phyloP scores from a whole-genome alignment of 192 early-diverging fungal species.

The Umbelopsis vinacea region DNA sequence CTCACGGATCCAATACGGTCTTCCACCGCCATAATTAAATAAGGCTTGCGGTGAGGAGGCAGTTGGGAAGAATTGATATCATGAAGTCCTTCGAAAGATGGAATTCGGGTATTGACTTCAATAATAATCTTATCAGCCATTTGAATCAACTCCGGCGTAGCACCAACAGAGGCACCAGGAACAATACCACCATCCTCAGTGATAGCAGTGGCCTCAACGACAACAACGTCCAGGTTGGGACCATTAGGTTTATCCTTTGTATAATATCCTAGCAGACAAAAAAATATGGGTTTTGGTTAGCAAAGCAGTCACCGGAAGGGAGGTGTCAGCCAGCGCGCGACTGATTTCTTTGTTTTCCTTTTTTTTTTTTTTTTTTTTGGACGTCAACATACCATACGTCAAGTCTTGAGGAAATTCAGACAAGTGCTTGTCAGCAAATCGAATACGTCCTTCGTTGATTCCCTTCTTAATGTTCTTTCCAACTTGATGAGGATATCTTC shows the following conservation, averaged over 20 bases:
- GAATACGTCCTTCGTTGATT: slow-evolving; percentile 45
- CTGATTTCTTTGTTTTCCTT: neutral
- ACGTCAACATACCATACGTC: slow-evolving; percentile 35
- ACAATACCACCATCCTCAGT: slow-evolving; percentile 48
- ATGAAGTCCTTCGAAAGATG: slow-evolving; percentile 49
- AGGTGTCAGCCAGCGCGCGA: neutral
- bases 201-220: slow-evolving; percentile 49
- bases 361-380: too few relatives aligned
- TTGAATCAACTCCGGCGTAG: slow-evolving; percentile 46
- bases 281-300: neutral
- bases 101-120: slow-evolving; percentile 49
- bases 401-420: slow-evolving; percentile 49
- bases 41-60: slow-evolving; percentile 47
- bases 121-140: slow-evolving; percentile 46
- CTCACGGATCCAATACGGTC: slow-evolving; percentile 42
- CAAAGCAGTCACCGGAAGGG: neutral
- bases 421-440: slow-evolving; percentile 52
- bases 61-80: slow-evolving; percentile 36
- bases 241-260: slow-evolving; percentile 40
- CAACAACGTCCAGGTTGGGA: slow-evolving; percentile 43
- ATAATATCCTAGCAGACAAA: slow-evolving; percentile 29
- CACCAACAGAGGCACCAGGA: slow-evolving; percentile 48
- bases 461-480: slow-evolving; percentile 42
- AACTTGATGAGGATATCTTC: slow-evolving; percentile 50
- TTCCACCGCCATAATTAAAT: slow-evolving; percentile 44